Base-by-base conservation (phyloP, 2,329 filamentous ascomycete genomes). In the Cadophora gregata region DNA sequence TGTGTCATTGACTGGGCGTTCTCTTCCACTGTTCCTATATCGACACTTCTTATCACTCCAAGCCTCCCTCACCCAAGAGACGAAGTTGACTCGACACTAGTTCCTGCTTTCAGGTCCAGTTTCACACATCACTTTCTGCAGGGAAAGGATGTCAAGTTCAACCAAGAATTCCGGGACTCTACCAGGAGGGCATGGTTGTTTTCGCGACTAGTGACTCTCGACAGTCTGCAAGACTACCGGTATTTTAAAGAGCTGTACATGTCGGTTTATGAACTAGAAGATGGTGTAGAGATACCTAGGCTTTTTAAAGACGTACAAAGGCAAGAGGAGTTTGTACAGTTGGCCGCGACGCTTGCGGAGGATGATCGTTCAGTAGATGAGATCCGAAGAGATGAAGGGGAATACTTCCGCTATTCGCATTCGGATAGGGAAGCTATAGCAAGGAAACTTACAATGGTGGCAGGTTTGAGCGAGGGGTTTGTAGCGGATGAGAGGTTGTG, bases 1-100 rank as follows among this genome's bases (percentile, higher is more conserved):
- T 76, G 73, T 66, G 66, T 76, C 51, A 75, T 76, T 64, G 72
- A 76, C 71, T 76, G 71, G 74, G 70, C 69, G 12, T 76, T 72
- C 45, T 69, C 69, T 24, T 76, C 73, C 33, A 75, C 73, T 62
- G 72, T 74, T 64, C 71, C 69, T 56, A 67, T 77, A 74, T 63
- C 72, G 68, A 70, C 64, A 31, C 62, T 68, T 47, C 53, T 67
- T n/a, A 65, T 65, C 21, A 69, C 66, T 36, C 69, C 64, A 60
- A 60, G 8, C 50, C 24, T 68, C 59, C 62, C 68, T 36, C 38
- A 67, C 36, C 65, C 65, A 19, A 65, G 64, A 47, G 62, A 68
- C 63, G 61, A 64, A 24, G 53, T 65, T 24, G 62, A 67, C 21
- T 38, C 59, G 25, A 42, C 27, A 7, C 48, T 70, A 16, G 59